Conservation (phyloP, 1,284 basidiomycete genomes). For the Porodaedalea pini region DNA sequence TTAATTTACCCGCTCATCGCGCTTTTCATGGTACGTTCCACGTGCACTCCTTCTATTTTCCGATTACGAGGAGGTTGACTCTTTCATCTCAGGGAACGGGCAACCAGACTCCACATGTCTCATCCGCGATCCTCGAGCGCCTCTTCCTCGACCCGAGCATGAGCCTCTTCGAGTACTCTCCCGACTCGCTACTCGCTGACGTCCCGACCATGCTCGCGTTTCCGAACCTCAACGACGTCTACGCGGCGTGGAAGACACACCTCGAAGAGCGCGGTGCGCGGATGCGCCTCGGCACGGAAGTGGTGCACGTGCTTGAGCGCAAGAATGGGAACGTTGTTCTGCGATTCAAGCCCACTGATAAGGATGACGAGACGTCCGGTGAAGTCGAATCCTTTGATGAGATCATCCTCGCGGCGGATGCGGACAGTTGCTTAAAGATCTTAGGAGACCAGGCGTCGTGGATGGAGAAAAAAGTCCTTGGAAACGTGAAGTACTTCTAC, state of each 20-base stretch:
- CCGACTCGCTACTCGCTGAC: slow-evolving; percentile 35
- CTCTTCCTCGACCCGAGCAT: slow-evolving; percentile 59
- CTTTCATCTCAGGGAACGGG: slow-evolving; percentile 42
- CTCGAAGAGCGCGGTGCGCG: slow-evolving; percentile 32
- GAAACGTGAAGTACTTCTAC: slow-evolving; percentile 54
- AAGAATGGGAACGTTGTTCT: slow-evolving; percentile 23
- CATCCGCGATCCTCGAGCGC: slow-evolving; percentile 51
- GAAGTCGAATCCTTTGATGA: slow-evolving; percentile 55
- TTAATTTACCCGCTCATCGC: slow-evolving; percentile 57
- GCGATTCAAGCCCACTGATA: slow-evolving; percentile 23
- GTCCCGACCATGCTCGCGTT: slow-evolving; percentile 40
- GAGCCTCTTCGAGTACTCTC: slow-evolving; percentile 41
- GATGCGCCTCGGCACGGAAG: slow-evolving; percentile 29
- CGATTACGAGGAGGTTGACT: neutral
- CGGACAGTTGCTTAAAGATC: slow-evolving; percentile 54
- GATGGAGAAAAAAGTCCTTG: slow-evolving; percentile 56
- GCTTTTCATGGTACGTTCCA: slow-evolving; percentile 41
- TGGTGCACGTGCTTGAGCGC: slow-evolving; percentile 16
- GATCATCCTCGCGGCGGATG: slow-evolving; percentile 56
- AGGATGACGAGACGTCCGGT: slow-evolving; percentile 28
- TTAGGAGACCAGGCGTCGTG: slow-evolving; percentile 52
- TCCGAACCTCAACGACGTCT: slow-evolving; percentile 44
- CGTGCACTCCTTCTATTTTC: neutral
- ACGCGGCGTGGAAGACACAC: slow-evolving; percentile 44
- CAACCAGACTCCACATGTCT: slow-evolving; percentile 57